These are phyloP conservation scores for Pelagomonas calceolata DNA, from an alignment of 108 stramenopile genomes.

Conservation along the genomic window DNA sequence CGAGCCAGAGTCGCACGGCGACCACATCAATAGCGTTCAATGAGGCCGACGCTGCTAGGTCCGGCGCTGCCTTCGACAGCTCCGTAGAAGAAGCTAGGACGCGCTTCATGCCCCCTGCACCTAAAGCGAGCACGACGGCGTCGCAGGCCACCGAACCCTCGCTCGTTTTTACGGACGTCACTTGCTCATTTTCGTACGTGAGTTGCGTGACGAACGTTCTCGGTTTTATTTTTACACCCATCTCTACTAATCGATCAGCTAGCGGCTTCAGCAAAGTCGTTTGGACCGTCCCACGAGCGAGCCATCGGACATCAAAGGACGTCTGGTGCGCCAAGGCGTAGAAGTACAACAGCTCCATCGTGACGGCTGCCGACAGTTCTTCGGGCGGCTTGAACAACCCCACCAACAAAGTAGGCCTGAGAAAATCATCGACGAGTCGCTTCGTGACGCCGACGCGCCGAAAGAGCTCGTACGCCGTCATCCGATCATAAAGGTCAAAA, in stretches of 20 bases:
- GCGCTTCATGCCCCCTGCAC: slow-evolving; percentile 70
- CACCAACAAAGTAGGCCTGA: slow-evolving; percentile 64
- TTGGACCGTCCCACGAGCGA: slow-evolving; percentile 69
- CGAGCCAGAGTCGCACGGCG: slow-evolving; percentile 65
- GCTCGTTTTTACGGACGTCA: slow-evolving; percentile 30
- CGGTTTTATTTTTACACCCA: slow-evolving; percentile 53
- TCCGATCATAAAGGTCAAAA: slow-evolving; percentile 69
- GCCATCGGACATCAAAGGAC: slow-evolving; percentile 84
- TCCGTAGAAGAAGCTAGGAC: slow-evolving; percentile 59
- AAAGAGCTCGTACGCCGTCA: slow-evolving; percentile 80
- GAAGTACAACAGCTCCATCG: slow-evolving; percentile 83
- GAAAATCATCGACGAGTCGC: slow-evolving; percentile 68
- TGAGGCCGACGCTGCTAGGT: slow-evolving; percentile 57
- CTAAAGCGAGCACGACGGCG: slow-evolving; percentile 61
- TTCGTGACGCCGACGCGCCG: slow-evolving; percentile 52
- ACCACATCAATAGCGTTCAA: slow-evolving; percentile 77
- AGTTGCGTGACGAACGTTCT: slow-evolving; percentile 54
- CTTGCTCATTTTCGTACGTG: background rate
- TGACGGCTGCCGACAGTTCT: slow-evolving; percentile 75
- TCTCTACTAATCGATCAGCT: slow-evolving; percentile 44
- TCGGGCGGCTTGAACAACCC: slow-evolving; percentile 76
- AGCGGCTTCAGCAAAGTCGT: slow-evolving; percentile 68
- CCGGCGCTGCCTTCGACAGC: slow-evolving; percentile 43
- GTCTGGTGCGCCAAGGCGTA: slow-evolving; percentile 89
- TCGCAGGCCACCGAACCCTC: slow-evolving; percentile 30